phyloP scores from a whole-genome alignment of 2,329 filamentous ascomycete genomes.

The Botryotinia convoluta region DNA sequence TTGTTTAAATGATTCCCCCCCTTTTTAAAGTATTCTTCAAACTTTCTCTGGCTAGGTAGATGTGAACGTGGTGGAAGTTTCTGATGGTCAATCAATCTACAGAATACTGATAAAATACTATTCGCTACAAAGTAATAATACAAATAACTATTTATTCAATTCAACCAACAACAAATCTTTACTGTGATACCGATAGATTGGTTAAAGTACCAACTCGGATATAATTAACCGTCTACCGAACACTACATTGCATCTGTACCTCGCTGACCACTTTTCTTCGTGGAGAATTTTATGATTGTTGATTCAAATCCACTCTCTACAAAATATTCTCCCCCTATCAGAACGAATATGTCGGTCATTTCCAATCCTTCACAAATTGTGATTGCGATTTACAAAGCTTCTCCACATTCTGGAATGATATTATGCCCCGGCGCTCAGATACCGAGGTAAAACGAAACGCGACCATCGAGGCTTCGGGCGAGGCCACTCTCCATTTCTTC shows the following conservation, averaged over 20 bases:
- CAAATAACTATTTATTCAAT: neutral
- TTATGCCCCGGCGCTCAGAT: neutral
- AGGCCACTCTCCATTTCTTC: constrained; percentile 11
- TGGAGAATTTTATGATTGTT: neutral
- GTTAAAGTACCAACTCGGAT: neutral
- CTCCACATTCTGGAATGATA: constrained; percentile 3
- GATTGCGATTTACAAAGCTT: constrained; percentile 7
- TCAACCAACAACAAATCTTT: neutral
- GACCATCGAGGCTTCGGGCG: constrained; percentile 14
- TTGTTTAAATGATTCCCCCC: constrained; percentile 26
- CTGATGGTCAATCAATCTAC: neutral
- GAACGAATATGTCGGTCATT: neutral
- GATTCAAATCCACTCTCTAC: neutral
- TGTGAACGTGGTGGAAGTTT: neutral
- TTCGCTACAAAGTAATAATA: neutral
- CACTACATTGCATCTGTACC: neutral
- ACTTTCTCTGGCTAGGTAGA: neutral
- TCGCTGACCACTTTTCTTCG: neutral
- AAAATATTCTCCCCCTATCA: neutral
- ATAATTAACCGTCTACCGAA: neutral
- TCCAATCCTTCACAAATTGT: neutral
- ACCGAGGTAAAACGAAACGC: constrained; percentile 19
- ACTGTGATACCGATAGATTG: neutral
- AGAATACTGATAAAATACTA: neutral
- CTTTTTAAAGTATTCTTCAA: neutral